Percentiles rank a stretch among this genome's conserved stretches.
These are phyloP conservation scores for Mantamonas sphyraenae DNA, from an alignment of 78 protist genomes.

Conservation along the genomic window DNA sequence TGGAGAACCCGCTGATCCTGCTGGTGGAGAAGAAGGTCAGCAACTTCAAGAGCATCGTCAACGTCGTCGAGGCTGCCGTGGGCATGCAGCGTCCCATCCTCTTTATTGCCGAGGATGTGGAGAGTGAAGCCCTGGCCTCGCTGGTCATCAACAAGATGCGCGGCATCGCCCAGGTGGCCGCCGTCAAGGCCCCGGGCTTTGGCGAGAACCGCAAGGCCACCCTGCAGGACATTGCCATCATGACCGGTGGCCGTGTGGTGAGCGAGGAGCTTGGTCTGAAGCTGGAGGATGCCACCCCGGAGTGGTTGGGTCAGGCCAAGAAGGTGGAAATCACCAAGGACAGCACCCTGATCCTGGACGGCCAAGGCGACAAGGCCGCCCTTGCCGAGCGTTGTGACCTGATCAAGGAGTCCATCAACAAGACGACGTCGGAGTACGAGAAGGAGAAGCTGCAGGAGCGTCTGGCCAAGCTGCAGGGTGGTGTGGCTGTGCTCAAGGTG, in stretches of 20 bases:
- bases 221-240: conserved; percentile 92
- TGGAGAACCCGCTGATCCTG: conserved; percentile 78
- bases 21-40: conserved; percentile 47
- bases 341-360: conserved; percentile 88
- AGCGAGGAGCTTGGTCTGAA: conserved; percentile 51
- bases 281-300: conserved; percentile 25
- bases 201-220: conserved; percentile 92
- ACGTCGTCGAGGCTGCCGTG: conserved; percentile 73
- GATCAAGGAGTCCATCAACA: conserved; percentile 63
- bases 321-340: conserved; percentile 76
- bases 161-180: conserved; percentile 49
- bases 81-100: conserved; percentile 62
- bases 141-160: conserved; percentile 86
- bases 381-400: conserved; percentile 79
- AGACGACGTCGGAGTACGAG: conserved; percentile 75
- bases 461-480: conserved; percentile 93
- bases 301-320: conserved; percentile 76
- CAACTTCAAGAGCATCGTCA: conserved; percentile 47
- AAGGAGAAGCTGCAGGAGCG: conserved; percentile 86
- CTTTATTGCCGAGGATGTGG: conserved; percentile 94
- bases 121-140: conserved; percentile 86
- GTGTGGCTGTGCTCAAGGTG: conserved; percentile 94
- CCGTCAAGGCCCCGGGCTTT: conserved; percentile 98
- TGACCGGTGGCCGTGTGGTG: conserved; percentile 82
- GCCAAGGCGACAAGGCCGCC: conserved; percentile 75